Evolutionary conservation across 345 rosid genomes (phyloP).

Genomic region (Ricinus communis): DNA sequence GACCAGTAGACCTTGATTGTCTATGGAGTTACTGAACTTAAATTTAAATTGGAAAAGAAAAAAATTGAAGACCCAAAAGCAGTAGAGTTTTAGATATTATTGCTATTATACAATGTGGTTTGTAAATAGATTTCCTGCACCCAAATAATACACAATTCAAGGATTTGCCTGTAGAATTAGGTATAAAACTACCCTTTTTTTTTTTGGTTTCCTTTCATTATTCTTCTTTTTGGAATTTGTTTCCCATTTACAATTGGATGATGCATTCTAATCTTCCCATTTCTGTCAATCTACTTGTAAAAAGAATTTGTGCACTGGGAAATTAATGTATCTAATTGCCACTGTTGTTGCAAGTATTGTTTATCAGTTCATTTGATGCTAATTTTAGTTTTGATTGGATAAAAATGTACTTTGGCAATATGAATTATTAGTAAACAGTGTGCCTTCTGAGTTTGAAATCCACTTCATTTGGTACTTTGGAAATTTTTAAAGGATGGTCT

Average conservation of each 20-base stretch:
- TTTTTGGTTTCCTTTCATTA: background rate
- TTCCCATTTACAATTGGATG: background rate
- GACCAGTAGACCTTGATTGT: slow-evolving; percentile 41
- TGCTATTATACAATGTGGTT: slow-evolving; percentile 4
- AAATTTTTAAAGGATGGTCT: too few species aligned
- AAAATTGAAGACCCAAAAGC: background rate
- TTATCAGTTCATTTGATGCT: background rate
- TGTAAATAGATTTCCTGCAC: slow-evolving; percentile 4
- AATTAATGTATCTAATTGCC: slow-evolving; percentile 6
- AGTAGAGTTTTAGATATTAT: background rate
- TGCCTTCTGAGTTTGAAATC: too few species aligned
- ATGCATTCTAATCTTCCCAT: background rate
- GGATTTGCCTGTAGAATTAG: background rate
- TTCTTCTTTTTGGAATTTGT: too few species aligned
- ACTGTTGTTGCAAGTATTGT: background rate
- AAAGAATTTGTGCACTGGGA: background rate
- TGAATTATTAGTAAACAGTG: too few species aligned
- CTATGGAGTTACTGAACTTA: slow-evolving; percentile 48
- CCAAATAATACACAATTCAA: background rate
- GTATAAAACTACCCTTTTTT: background rate
- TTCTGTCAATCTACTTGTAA: background rate
- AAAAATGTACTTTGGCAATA: too few species aligned
- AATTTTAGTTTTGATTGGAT: too few species aligned
- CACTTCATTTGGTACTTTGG: too few species aligned
- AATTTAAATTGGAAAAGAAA: background rate